Evolutionary conservation across 352 stramenopile species (phyloP).

Genomic region (Globisporangium nodosum): DNA sequence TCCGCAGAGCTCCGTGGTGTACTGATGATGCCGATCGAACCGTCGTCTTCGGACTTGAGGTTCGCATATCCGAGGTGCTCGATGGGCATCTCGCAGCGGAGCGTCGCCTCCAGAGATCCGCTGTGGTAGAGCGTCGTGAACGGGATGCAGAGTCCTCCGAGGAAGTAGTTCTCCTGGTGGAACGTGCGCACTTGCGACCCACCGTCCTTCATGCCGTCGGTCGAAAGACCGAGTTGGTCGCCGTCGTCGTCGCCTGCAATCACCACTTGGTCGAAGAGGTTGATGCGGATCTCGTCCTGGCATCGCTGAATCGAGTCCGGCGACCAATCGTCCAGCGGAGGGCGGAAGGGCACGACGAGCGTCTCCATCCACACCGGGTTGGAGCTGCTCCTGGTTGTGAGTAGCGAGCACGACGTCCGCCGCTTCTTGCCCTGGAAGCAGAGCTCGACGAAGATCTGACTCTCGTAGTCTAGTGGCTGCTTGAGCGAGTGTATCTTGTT

Average conservation of each 20-base stretch:
- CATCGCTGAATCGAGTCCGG: constrained; percentile 59
- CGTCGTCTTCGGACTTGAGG: constrained; percentile 10
- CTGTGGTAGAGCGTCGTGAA: constrained; percentile 86
- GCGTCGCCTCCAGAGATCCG: constrained; percentile 67
- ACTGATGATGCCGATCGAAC: constrained; percentile 6
- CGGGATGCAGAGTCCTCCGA: constrained; percentile 81
- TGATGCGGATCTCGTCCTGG: constrained; percentile 77
- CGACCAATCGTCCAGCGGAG: constrained; percentile 79
- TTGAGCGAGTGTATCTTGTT: not conserved
- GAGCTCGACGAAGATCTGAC: constrained; percentile 76
- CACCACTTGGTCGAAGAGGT: constrained; percentile 88
- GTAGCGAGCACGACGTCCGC: constrained; percentile 47
- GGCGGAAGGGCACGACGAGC: constrained; percentile 80
- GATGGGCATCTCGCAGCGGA: constrained; percentile 78
- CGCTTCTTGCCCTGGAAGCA: constrained; percentile 77
- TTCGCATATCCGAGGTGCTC: constrained; percentile 86
- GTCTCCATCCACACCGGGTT: constrained; percentile 92
- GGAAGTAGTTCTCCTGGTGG: constrained; percentile 74
- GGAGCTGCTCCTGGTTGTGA: constrained; percentile 20
- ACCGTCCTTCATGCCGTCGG: constrained; percentile 16
- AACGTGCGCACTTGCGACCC: constrained; percentile 41
- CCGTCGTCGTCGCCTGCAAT: constrained; percentile 15
- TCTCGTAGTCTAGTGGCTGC: constrained; percentile 16
- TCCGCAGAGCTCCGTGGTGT: constrained; percentile 6
- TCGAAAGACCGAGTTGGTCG: constrained; percentile 25